A percentile compares a stretch with the other conserved stretches of the same genome.
phyloP scores from a whole-genome alignment of 306 rosid genomes.

The Bauhinia variegata region DNA sequence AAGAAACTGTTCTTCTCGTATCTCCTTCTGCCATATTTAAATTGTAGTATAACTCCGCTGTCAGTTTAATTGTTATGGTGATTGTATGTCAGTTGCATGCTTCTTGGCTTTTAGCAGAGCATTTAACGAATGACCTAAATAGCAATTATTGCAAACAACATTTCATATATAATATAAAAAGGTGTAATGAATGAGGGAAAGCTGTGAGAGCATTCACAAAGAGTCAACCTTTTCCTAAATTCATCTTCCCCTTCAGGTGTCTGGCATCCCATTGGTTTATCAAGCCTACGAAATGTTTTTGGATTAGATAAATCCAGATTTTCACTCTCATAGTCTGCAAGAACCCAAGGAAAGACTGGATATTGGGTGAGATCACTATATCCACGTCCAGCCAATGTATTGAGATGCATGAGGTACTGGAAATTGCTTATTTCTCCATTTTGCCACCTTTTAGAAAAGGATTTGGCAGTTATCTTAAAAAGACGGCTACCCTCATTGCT shows the following conservation, averaged over 20 bases:
- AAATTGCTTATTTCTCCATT: constrained; percentile 98
- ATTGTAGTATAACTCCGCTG: neutral
- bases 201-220: constrained; percentile 17
- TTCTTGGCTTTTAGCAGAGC: constrained; percentile 20
- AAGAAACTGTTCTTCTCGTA: neutral
- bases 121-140: constrained; percentile 21
- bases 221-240: constrained; percentile 78
- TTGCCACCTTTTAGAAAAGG: constrained; percentile 99
- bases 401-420: constrained; percentile 99
- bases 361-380: constrained; percentile 99
- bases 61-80: constrained; percentile 2
- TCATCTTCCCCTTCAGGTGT: constrained; percentile 98
- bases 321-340: constrained; percentile 94
- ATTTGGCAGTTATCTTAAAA: constrained; percentile 88
- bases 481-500: constrained; percentile 92
- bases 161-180: constrained; percentile 19
- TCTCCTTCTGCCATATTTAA: constrained; percentile 23
- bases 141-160: constrained; percentile 22
- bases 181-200: constrained; percentile 7
- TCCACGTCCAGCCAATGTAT: constrained; percentile 99
- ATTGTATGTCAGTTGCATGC: neutral
- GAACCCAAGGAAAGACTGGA: constrained; percentile 99
- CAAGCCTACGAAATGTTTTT: constrained; percentile 83
- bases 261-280: constrained; percentile 99
- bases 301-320: constrained; percentile 74